Evolutionary conservation across 2,329 filamentous ascomycete species (phyloP), one percentile per base, ranked within the genome.

Genomic region (Botrytis fragariae): DNA sequence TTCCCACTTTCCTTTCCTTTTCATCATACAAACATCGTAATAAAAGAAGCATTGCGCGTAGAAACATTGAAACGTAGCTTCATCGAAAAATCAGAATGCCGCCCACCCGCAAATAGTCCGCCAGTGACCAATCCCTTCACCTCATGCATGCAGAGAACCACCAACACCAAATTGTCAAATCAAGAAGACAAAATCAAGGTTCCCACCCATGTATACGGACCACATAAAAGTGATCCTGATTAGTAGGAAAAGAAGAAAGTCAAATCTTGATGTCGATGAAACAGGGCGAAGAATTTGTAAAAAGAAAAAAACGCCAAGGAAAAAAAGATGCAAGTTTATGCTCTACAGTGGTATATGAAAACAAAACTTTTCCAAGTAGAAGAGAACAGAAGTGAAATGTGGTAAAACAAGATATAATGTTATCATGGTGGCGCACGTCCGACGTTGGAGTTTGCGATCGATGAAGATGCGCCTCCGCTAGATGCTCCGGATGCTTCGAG

Each of bases 371-470:
- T 68, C 22, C 35, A 42, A 57, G 37, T 8, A 68, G 48, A 35
- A 37, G 35, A 57, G 48, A 68, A 57, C 35, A 68, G 65, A 42
- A 57, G 48, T n/a, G 48, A 68, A 57, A 29, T 42, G 48, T 68
- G 48, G 25, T 68, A 57, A 57, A 57, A 68, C 14, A 20, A 57
- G 35, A 42, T 67, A 51, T 32, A 39, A 25, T 39, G 35, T 29
- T 42, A 57, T 80, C 75, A 80, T 63, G 79, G 77, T 20, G 77
- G 78, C 63, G 77, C 77, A 75, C 78, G 72, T 39, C 78, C 77
- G 20, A 74, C 67, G 57, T 72, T 74, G 6, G 74, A 22, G 61
- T 71, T 71, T 35, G 57, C 29, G n/a, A n/a, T 68, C 25, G 71
- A 72, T 60, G 71, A 69, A 70, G 37, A 42, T 48, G 48, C 63